Conservation (phyloP, 208 protist species). For the Leishmania mexicana region DNA sequence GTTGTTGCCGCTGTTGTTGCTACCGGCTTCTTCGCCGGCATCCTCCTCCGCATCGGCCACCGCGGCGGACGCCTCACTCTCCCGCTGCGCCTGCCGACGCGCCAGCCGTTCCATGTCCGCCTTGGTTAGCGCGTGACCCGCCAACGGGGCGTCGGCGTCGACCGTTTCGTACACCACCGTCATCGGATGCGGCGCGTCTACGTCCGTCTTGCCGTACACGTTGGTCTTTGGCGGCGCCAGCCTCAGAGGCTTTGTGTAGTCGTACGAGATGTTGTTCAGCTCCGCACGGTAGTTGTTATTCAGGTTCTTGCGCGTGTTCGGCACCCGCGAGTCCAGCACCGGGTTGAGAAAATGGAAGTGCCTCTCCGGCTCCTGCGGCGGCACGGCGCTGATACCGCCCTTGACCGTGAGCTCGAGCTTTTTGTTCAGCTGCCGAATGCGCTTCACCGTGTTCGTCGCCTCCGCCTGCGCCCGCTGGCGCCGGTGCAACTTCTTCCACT, state of each 20-base stretch:
- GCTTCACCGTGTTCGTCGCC: slow-evolving; percentile 39
- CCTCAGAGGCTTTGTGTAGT: slow-evolving; percentile 70
- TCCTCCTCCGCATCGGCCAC: slow-evolving; percentile 15
- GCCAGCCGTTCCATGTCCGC: slow-evolving; percentile 53
- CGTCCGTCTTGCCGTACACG: slow-evolving; percentile 67
- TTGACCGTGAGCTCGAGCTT: slow-evolving; percentile 74
- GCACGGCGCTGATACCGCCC: slow-evolving; percentile 70
- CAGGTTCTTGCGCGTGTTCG: slow-evolving; percentile 54
- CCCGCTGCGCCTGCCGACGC: slow-evolving; percentile 1
- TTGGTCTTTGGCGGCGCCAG: slow-evolving; percentile 57
- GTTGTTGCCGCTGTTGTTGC: slow-evolving; percentile 14
- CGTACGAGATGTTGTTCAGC: slow-evolving; percentile 42
- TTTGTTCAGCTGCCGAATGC: slow-evolving; percentile 59
- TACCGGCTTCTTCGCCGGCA: slow-evolving; percentile 1
- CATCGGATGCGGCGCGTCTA: slow-evolving; percentile 62
- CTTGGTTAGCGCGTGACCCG: slow-evolving; percentile 72
- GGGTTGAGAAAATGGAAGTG: slow-evolving; percentile 87
- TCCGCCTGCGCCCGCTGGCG: slow-evolving; percentile 58
- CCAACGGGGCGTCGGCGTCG: slow-evolving; percentile 57
- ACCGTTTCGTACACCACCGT: slow-evolving; percentile 60
- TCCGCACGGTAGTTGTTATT: slow-evolving; percentile 77
- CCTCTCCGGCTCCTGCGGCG: slow-evolving; percentile 72
- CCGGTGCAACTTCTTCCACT: slow-evolving; percentile 86
- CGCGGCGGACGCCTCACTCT: slow-evolving; percentile 1
- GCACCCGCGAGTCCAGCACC: slow-evolving; percentile 60